These are phyloP conservation scores for Solanum megistacrolobum DNA, from an alignment of 257 asterid species.

Conservation along the genomic window DNA sequence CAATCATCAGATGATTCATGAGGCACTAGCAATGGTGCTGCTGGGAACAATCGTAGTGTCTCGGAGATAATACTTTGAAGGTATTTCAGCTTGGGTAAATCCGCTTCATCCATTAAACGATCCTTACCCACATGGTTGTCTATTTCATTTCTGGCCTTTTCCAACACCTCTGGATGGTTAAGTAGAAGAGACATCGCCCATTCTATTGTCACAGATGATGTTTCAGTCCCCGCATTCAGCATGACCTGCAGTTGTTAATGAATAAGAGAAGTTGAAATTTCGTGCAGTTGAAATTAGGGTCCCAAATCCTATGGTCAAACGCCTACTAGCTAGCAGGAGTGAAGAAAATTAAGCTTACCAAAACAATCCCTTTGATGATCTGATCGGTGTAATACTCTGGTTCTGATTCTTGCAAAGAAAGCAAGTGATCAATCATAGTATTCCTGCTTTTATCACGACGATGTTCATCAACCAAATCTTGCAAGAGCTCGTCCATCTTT, in stretches of 20 bases:
- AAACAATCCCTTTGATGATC: slow-evolving; percentile 39
- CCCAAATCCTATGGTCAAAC: neutral
- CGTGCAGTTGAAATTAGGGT: neutral
- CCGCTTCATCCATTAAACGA: slow-evolving; percentile 34
- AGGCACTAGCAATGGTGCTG: slow-evolving; percentile 40
- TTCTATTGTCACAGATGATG: slow-evolving; percentile 43
- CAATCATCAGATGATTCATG: slow-evolving; percentile 47
- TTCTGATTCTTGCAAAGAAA: slow-evolving; percentile 43
- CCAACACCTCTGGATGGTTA: slow-evolving; percentile 39
- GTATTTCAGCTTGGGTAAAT: slow-evolving; percentile 41
- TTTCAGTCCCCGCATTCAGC: slow-evolving; percentile 45
- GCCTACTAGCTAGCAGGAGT: neutral
- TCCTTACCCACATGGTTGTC: slow-evolving; percentile 32
- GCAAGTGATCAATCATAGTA: slow-evolving; percentile 51
- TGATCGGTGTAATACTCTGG: slow-evolving; percentile 44
- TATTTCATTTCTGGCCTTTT: slow-evolving; percentile 45
- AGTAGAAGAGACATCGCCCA: slow-evolving; percentile 58
- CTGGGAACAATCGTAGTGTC: slow-evolving; percentile 40
- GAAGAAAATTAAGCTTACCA: slow-evolving; percentile 10
- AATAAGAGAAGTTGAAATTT: neutral
- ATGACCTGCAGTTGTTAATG: slow-evolving; percentile 18
- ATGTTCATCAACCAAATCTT: slow-evolving; percentile 41
- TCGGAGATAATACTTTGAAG: slow-evolving; percentile 34
- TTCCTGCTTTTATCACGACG: neutral
- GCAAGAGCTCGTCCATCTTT: slow-evolving; percentile 32